Evolutionary conservation across 148 eudicot species (phyloP).

Genomic region (Hydrangea macrophylla): DNA sequence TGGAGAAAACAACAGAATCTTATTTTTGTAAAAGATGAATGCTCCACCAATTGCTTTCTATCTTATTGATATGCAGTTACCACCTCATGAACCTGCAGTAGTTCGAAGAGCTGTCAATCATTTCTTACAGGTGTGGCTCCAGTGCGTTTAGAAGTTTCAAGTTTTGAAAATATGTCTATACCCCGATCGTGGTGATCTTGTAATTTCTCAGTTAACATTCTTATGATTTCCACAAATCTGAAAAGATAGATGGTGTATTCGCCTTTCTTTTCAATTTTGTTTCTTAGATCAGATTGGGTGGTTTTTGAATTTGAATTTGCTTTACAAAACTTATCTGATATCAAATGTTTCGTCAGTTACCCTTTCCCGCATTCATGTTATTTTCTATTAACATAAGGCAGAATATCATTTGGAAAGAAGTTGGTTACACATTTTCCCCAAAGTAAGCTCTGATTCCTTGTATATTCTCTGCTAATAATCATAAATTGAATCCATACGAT

Average conservation of each 20-base stretch:
- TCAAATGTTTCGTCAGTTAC: not conserved
- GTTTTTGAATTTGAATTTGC: not conserved
- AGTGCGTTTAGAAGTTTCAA: not conserved
- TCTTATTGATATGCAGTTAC: slow-evolving; percentile 48
- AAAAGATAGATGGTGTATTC: not conserved
- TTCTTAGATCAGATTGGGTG: not conserved
- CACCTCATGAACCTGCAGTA: slow-evolving; percentile 84
- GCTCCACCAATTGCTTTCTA: slow-evolving; percentile 1
- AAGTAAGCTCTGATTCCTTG: not conserved
- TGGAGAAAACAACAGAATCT: not conserved
- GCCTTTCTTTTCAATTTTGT: not conserved
- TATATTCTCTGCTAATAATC: not conserved
- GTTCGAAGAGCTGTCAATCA: slow-evolving; percentile 91
- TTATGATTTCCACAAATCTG: not conserved
- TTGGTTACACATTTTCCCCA: not conserved
- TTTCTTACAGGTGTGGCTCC: slow-evolving; percentile 68
- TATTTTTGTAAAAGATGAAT: not conserved
- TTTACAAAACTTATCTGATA: not conserved
- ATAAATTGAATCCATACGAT: not conserved
- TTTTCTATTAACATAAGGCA: too few species aligned
- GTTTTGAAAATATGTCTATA: not conserved
- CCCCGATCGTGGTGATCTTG: not conserved
- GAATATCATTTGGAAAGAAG: too few species aligned
- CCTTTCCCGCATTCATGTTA: not conserved
- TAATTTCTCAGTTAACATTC: not conserved